Base-by-base conservation (phyloP, 75 land plant species). In the Larix kaempferi region DNA sequence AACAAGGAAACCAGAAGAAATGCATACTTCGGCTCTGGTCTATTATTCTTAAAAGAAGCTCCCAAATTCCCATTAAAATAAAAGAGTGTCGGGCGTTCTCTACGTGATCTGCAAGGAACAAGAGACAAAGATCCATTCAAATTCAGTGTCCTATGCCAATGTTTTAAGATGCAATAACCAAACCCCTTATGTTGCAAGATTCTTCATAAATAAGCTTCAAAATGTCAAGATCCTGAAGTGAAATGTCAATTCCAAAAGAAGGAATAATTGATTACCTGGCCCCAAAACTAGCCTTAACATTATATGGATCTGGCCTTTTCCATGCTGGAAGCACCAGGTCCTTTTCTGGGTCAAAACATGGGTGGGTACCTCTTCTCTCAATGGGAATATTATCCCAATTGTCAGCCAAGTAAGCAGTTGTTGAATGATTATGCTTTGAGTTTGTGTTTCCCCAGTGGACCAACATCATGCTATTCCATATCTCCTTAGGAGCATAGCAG, bases 381-480 rank as follows among this genome's bases (percentile, higher is more conserved):
- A 78, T 74, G 44, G 98, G 86, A 80, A 96, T 86, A 2, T 3
- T 8, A 81, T 94, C 90, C 99, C 99, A 96, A 55, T 88, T 89
- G 77, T 96, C 99, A 62, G 80, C 84, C 82, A 76, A 82, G 76
- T 96, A 96, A 29, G 95, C 95, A 52, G 99, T 94, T 35, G 98
- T 96, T 76, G 99, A 96, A 73, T 86, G 80, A 57, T 92, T 94
- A 77, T 96, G 86, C 76, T 94, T 96, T 59, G 88, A 67, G 63
- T 96, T 96, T 80, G 99, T 94, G 77, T 96, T 96, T 35, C 99
- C 99, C 99, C 99, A 96, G 73, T 96, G 99, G 14, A 89, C 90
- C 63, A 96, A 80, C 95, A 96, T 92, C 86, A 84, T 92, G 82
- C 99, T 92, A 58, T 88, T 91, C 99, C 99, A 94, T 37, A 96